phyloP scores from a whole-genome alignment of 768 basidiomycete genomes.

The Cystobasidium onofrii region DNA sequence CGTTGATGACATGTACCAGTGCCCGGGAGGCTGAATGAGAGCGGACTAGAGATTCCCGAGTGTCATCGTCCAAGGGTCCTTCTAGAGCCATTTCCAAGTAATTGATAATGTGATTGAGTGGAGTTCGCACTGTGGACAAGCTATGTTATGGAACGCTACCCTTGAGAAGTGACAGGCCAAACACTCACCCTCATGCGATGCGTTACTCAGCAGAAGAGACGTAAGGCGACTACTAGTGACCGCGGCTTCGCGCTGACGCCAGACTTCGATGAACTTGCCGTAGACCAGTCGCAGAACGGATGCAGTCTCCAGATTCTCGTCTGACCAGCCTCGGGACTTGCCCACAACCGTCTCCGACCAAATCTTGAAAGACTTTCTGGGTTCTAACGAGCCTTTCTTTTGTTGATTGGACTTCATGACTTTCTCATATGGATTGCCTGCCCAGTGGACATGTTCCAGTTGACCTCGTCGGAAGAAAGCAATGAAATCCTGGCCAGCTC shows the following conservation, averaged over 20 bases:
- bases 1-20: constrained; percentile 73
- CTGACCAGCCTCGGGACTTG: constrained; percentile 63
- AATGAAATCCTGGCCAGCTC: constrained; percentile 68
- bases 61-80: constrained; percentile 63
- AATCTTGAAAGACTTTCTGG: constrained; percentile 66
- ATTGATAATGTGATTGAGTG: constrained; percentile 75
- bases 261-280: constrained; percentile 76
- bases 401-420: constrained; percentile 37
- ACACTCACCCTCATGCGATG: constrained; percentile 64
- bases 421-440: constrained; percentile 61
- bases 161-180: not conserved
- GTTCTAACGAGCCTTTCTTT: constrained; percentile 53
- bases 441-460: constrained; percentile 63
- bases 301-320: constrained; percentile 74
- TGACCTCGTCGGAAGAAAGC: constrained; percentile 71
- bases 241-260: constrained; percentile 71
- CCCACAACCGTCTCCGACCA: constrained; percentile 71
- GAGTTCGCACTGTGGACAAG: constrained; percentile 56
- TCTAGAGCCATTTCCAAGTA: constrained; percentile 74
- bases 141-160: not conserved
- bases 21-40: constrained; percentile 71
- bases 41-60: constrained; percentile 62
- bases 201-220: constrained; percentile 66
- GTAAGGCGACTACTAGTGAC: constrained; percentile 64
- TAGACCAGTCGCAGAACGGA: constrained; percentile 66